Base-by-base conservation (phyloP, 2,329 filamentous ascomycete genomes). In the Aspergillus persii region DNA sequence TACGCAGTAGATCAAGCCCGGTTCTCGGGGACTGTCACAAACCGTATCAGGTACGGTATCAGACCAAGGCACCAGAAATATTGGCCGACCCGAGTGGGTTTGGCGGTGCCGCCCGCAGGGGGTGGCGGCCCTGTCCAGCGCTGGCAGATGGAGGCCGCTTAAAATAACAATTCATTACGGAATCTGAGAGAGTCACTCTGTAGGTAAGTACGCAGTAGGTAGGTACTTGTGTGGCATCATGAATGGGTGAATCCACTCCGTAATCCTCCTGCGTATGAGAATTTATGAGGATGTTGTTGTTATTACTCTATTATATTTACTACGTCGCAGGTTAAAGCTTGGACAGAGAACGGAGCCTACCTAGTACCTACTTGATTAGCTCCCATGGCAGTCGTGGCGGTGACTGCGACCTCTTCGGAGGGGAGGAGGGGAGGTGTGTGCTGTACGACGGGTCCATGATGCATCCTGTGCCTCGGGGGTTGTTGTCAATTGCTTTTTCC, bases 21-120 rank as follows among this genome's bases (percentile, higher is more conserved):
- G 44, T 26, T 47, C 23, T 47, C 44, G 29, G 11, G n/a, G 8
- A 33, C 12, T 15, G 29, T 53, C 50, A 27, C 50, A 41, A 50
- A 51, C 52, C 50, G 58, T 63, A 61, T 57, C 63, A 65, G 63
- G 63, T 65, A 65, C 63, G 26, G 61, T 65, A 63, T 56, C 46
- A 56, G 54, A 54, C 57, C 49, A 58, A 61, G 58, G 57, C 60
- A 61, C 52, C 59, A 52, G 53, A 60, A 58, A 60, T 58, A 60
- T 57, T 62, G 60, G 56, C 57, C 53, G 55, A 60, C 50, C 52
- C 8, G 54, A 54, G 54, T 60, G 56, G 54, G 47, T 54, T 59
- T 61, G 60, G 18, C 63, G 58, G 59, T 67, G 63, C 63, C 64
- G 60, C 61, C 60, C 61, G 64, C 62, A 71, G 70, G 69, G 70